Evolutionary conservation across 164 flowering plant genomes (phyloP).

Genomic region (Liriodendron chinense): DNA sequence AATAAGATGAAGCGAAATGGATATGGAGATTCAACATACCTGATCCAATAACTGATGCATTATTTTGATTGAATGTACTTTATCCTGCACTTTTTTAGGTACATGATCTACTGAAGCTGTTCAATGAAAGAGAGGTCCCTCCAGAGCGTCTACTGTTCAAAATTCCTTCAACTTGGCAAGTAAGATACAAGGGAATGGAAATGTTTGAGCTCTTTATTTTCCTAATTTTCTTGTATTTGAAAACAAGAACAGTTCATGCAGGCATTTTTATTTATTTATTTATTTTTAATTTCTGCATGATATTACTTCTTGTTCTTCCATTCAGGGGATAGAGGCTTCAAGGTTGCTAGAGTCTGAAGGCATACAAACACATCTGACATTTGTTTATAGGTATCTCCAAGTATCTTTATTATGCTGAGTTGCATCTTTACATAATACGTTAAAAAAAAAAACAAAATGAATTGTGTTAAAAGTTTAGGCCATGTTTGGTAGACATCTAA

Average conservation of each 20-base stretch:
- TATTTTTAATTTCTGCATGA: too few species aligned
- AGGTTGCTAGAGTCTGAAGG: slow-evolving; percentile 93
- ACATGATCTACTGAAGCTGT: slow-evolving; percentile 73
- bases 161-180: slow-evolving; percentile 99
- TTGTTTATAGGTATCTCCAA: slow-evolving; percentile 75
- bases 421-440: not conserved
- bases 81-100: slow-evolving; percentile 46
- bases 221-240: not conserved
- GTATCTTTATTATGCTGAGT: not conserved
- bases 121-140: slow-evolving; percentile 61
- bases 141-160: slow-evolving; percentile 84
- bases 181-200: slow-evolving; percentile 26
- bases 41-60: too few species aligned
- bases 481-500: too few species aligned
- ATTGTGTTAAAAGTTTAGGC: not conserved
- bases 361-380: slow-evolving; percentile 93
- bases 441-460: not conserved
- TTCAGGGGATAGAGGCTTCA: slow-evolving; percentile 93
- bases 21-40: too few species aligned
- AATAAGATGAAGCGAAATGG: too few species aligned
- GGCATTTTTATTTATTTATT: too few species aligned
- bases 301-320: slow-evolving; percentile 11
- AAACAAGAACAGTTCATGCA: not conserved
- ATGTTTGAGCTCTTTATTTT: not conserved
- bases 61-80: not conserved